Evolutionary conservation across 129 eudicot species (phyloP), one percentile per base, ranked within the genome.

Genomic region (Artemisia tridentata): DNA sequence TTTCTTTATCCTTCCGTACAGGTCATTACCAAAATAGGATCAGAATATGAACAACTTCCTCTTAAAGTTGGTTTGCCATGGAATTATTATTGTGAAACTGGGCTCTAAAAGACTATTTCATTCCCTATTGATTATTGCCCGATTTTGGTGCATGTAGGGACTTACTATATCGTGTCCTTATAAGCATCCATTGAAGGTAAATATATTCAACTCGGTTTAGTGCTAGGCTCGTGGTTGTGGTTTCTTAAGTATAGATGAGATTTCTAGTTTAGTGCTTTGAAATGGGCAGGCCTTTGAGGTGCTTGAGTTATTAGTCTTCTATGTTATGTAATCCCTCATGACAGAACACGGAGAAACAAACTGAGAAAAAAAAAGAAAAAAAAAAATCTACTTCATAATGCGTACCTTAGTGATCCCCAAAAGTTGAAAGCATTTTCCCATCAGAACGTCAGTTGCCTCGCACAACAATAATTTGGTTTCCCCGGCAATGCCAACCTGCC

Each of bases 211-310:
- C 31, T 45, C 31, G 11, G 45, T 38, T 38, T 38, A 38, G 45
- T 38, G 45, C 45, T 38, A 38, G 45, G 45, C 45, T 38, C 9
- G 45, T 38, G 23, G 67, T 62, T 49, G 70, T 17, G 34, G 56
- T 46, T 65, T 3, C 14, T 45, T 20, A 65, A 46, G 70, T 43
- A 64, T 16, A 43, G 53, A 18, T 64, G 69, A 41, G 31, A 43
- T 18, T 43, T 65, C 34, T 65, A 65, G 69, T 65, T 65, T 58
- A 31, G 25, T 58, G 63, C 63, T 58, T 65, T n/a, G 53, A 41
- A 64, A 65, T 17, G 69, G 5, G 46, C 46, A 68, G 61, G 62
- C 72, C 62, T 68, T 68, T 51, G 25, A 68, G 23, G 27, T 68
- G 72, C 47, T 50, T 50, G 48, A n/a, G 51, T 68, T 68, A n/a